These are phyloP conservation scores for Kernera saxatilis DNA, from an alignment of 345 rosid genomes.

Conservation along the genomic window DNA sequence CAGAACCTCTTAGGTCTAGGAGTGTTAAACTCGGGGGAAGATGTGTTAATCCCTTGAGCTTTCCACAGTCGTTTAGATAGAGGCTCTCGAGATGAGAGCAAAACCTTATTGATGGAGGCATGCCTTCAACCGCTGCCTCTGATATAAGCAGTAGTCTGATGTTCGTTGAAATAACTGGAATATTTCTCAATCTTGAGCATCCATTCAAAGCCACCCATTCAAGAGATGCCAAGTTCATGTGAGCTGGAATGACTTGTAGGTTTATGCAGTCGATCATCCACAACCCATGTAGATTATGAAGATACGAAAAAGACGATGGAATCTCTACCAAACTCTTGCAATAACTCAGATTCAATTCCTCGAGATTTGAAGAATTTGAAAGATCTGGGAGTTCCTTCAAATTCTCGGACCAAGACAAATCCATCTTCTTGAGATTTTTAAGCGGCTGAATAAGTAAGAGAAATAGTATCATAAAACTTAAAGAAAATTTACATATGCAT, in stretches of 20 bases:
- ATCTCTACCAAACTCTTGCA: too few relatives aligned
- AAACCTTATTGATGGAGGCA: not conserved
- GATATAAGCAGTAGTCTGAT: not conserved
- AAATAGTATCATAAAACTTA: not conserved
- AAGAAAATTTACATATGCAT: too few relatives aligned
- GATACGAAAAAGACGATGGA: too few relatives aligned
- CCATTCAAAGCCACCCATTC: not conserved
- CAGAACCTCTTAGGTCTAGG: not conserved
- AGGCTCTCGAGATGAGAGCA: not conserved
- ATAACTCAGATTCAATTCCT: not conserved
- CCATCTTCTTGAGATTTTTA: not conserved
- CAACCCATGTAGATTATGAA: not conserved
- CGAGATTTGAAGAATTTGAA: slow-evolving; percentile 7
- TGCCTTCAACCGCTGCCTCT: not conserved
- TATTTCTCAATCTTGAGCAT: not conserved
- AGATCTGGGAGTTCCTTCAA: not conserved
- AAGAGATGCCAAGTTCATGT: not conserved
- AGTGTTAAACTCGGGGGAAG: not conserved
- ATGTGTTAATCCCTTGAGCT: not conserved
- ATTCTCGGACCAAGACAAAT: not conserved
- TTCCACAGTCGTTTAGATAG: not conserved
- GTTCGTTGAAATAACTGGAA: not conserved
- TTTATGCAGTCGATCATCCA: not conserved
- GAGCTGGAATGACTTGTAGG: not conserved
- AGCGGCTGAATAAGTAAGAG: not conserved